Conservation (phyloP, 441 rosid species). For the Pelargonium australe region DNA sequence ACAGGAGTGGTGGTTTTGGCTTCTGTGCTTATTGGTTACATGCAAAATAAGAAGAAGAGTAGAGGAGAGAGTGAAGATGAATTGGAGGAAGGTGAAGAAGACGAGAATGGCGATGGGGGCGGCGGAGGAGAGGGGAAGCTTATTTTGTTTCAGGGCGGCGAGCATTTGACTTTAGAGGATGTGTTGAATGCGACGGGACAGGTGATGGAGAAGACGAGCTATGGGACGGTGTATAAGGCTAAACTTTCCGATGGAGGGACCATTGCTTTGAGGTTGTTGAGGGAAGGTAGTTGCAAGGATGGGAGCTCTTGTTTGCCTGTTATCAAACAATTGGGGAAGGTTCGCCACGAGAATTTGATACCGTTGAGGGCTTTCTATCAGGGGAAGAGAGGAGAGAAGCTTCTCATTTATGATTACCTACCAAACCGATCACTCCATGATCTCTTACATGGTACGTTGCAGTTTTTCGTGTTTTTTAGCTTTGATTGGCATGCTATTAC, state of each 20-base stretch:
- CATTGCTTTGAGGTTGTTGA: conserved; percentile 74
- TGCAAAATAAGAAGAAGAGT: conserved; percentile 73
- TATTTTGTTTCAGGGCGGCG: conserved; percentile 85
- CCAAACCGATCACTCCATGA: conserved; percentile 72
- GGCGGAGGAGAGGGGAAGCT: conserved; percentile 56
- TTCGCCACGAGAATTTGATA: conserved; percentile 80
- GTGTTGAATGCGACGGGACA: conserved; percentile 94
- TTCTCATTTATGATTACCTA: conserved; percentile 84
- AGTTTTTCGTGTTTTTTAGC: neutral
- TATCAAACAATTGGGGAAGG: conserved; percentile 65
- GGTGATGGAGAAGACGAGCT: conserved; percentile 83
- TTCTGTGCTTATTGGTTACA: conserved; percentile 73
- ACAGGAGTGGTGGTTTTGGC: conserved; percentile 80
- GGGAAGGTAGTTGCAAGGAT: conserved; percentile 92
- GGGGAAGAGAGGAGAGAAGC: conserved; percentile 93
- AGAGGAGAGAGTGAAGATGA: conserved; percentile 66
- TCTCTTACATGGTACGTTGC: conserved; percentile 63
- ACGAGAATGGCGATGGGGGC: conserved; percentile 30
- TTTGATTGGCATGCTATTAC: neutral
- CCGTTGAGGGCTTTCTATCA: conserved; percentile 92
- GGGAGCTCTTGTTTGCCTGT: conserved; percentile 59
- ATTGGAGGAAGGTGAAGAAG: conserved; percentile 66
- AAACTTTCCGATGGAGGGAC: conserved; percentile 87
- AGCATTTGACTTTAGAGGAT: conserved; percentile 83
- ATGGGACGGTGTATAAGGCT: conserved; percentile 94